phyloP scores from a whole-genome alignment of 345 rosid genomes.

The Sapria himalayana region DNA sequence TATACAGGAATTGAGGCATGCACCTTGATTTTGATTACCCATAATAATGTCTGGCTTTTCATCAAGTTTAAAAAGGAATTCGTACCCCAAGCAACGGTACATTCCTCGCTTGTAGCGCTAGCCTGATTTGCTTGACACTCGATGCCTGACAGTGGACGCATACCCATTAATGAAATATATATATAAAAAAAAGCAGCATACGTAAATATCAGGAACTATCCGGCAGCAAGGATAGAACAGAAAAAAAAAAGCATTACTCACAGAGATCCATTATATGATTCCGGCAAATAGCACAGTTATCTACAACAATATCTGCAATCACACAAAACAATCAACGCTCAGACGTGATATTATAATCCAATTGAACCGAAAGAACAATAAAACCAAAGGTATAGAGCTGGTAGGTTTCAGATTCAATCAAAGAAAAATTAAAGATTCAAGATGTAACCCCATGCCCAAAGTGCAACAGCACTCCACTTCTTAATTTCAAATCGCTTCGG shows the following conservation, averaged over 20 bases:
- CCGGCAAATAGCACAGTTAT: constrained; percentile 93
- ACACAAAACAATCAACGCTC: constrained; percentile 5
- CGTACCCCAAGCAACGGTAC: constrained; percentile 98
- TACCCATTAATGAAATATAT: not conserved
- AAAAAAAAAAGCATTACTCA: constrained; percentile 12
- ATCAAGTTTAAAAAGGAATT: not conserved
- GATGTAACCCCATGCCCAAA: constrained; percentile 84
- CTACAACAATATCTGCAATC: constrained; percentile 68
- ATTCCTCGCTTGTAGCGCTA: constrained; percentile 83
- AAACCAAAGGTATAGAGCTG: not conserved
- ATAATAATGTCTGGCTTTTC: no score
- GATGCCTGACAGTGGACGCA: no score
- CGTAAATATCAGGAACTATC: not conserved
- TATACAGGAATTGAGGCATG: no score
- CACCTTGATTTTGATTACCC: no score
- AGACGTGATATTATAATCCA: not conserved
- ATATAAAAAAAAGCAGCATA: not conserved
- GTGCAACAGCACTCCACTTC: constrained; percentile 88
- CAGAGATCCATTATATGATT: constrained; percentile 96
- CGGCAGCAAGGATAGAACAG: not conserved
- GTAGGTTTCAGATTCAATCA: not conserved
- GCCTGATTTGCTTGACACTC: constrained; percentile 96
- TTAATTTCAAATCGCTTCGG: constrained; percentile 75
- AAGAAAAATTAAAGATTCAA: constrained; percentile 8
- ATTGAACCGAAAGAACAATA: no score